A percentile compares a stretch with the other conserved stretches of the same genome.
These are phyloP conservation scores for Penicillium nordicum DNA, from an alignment of 2,329 filamentous ascomycete genomes.

Conservation along the genomic window DNA sequence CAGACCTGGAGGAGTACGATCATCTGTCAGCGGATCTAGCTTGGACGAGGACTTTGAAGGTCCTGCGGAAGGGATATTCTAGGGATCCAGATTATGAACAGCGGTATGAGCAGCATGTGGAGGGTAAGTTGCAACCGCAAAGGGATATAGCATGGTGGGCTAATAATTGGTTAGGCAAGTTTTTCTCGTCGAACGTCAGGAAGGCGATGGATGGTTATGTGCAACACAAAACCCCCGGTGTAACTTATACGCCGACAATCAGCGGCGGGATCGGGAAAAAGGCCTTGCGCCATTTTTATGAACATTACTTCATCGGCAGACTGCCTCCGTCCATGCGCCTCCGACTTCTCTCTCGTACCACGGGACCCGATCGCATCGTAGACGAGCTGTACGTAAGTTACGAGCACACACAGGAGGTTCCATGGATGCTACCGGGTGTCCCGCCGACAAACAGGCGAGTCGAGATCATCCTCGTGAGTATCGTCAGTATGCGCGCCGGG, in stretches of 20 bases:
- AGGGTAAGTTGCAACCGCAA: constrained; percentile 22
- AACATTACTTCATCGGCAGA: constrained; percentile 53
- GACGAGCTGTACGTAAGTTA: constrained; percentile 59
- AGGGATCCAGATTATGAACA: constrained; percentile 38
- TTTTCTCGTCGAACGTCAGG: constrained; percentile 31
- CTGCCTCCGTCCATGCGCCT: constrained; percentile 52
- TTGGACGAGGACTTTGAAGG: constrained; percentile 62
- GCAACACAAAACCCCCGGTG: constrained; percentile 26
- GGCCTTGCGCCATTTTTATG: constrained; percentile 52
- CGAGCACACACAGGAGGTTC: constrained; percentile 54
- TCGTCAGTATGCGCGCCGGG: constrained; percentile 54
- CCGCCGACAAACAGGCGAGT: constrained; percentile 56
- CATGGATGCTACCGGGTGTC: constrained; percentile 59
- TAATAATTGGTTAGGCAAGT: constrained; percentile 26
- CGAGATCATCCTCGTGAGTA: constrained; percentile 55
- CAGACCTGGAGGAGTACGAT: constrained; percentile 66
- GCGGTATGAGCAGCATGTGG: constrained; percentile 36
- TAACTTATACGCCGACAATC: constrained; percentile 36
- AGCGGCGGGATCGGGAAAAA: constrained; percentile 43
- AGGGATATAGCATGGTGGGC: not conserved
- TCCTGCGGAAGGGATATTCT: constrained; percentile 59
- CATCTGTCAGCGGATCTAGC: constrained; percentile 62
- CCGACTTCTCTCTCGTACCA: constrained; percentile 56
- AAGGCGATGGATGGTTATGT: constrained; percentile 33
- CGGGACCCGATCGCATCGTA: constrained; percentile 57